phyloP scores from a whole-genome alignment of 2,329 filamentous ascomycete species.

The Ophiostoma himal-ulmi region DNA sequence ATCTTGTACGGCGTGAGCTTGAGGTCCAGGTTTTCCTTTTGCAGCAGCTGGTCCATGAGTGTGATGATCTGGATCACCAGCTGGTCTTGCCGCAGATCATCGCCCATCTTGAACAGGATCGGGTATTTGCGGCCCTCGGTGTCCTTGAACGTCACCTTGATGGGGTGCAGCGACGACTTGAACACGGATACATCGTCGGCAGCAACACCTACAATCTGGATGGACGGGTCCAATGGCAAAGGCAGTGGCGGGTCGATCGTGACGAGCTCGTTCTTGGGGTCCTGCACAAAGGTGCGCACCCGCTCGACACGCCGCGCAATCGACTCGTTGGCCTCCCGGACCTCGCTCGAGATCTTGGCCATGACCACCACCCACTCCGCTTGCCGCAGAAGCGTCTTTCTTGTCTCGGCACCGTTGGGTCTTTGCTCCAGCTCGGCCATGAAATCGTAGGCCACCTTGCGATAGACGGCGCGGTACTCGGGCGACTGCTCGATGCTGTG shows the following conservation, averaged over 20 bases:
- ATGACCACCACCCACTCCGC: slow-evolving; percentile 84
- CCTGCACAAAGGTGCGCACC: slow-evolving; percentile 75
- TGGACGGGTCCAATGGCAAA: slow-evolving; percentile 77
- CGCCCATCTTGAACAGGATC: slow-evolving; percentile 94
- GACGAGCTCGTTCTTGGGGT: slow-evolving; percentile 83
- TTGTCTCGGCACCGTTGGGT: slow-evolving; percentile 62
- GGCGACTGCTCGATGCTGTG: slow-evolving; percentile 63
- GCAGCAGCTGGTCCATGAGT: slow-evolving; percentile 90
- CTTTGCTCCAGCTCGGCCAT: slow-evolving; percentile 77
- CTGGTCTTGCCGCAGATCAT: slow-evolving; percentile 94
- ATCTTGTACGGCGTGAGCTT: slow-evolving; percentile 96
- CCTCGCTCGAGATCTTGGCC: slow-evolving; percentile 81
- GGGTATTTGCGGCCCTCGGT: slow-evolving; percentile 71
- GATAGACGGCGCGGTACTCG: slow-evolving; percentile 77
- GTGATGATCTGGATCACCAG: slow-evolving; percentile 96
- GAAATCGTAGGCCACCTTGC: slow-evolving; percentile 91
- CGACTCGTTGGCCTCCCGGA: slow-evolving; percentile 72
- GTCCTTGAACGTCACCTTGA: slow-evolving; percentile 87
- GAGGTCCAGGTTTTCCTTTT: slow-evolving; percentile 92
- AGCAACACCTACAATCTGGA: slow-evolving; percentile 71
- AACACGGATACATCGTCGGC: slow-evolving; percentile 79
- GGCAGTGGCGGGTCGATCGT: slow-evolving; percentile 80
- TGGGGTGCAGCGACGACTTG: slow-evolving; percentile 88
- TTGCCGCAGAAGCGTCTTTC: slow-evolving; percentile 74
- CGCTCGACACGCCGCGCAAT: slow-evolving; percentile 75